Evolutionary conservation across 2,329 filamentous ascomycete species (phyloP).

Genomic region (Allantophomopsis lycopodina): DNA sequence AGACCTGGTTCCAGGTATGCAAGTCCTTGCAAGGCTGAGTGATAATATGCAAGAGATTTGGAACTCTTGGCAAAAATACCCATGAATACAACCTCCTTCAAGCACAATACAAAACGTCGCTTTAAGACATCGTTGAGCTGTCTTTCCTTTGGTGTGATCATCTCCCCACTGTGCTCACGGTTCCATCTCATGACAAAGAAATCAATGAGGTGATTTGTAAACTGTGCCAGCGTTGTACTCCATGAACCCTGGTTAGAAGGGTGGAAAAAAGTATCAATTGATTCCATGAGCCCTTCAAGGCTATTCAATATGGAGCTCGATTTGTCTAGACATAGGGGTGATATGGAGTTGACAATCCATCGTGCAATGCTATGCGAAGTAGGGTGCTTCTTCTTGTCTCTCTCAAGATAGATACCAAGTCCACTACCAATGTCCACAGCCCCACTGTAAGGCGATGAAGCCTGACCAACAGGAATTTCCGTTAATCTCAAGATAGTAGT

Average conservation of each 20-base stretch:
- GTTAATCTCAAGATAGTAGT: slow-evolving; percentile 79
- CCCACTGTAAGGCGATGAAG: slow-evolving; percentile 77
- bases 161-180: slow-evolving; percentile 81
- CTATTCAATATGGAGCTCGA: slow-evolving; percentile 70
- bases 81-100: slow-evolving; percentile 95
- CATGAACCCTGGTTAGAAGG: slow-evolving; percentile 89
- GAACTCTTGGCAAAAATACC: slow-evolving; percentile 93
- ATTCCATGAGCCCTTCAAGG: slow-evolving; percentile 83
- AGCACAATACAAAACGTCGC: slow-evolving; percentile 73
- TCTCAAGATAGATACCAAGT: slow-evolving; percentile 73
- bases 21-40: slow-evolving; percentile 78
- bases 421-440: slow-evolving; percentile 74
- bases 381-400: slow-evolving; percentile 88
- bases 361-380: slow-evolving; percentile 83
- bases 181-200: slow-evolving; percentile 98
- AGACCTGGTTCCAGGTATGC: slow-evolving; percentile 84
- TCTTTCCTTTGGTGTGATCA: slow-evolving; percentile 70
- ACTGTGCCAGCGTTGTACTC: slow-evolving; percentile 80
- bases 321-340: slow-evolving; percentile 66
- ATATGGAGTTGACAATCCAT: slow-evolving; percentile 87
- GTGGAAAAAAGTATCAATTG: slow-evolving; percentile 96
- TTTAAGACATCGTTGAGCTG: slow-evolving; percentile 71
- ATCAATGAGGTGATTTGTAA: slow-evolving; percentile 86
- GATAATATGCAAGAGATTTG: slow-evolving; percentile 81
- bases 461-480: slow-evolving; percentile 93